These are phyloP conservation scores for Auricularia auricula-judae DNA, from an alignment of 768 basidiomycete genomes.

Conservation along the genomic window DNA sequence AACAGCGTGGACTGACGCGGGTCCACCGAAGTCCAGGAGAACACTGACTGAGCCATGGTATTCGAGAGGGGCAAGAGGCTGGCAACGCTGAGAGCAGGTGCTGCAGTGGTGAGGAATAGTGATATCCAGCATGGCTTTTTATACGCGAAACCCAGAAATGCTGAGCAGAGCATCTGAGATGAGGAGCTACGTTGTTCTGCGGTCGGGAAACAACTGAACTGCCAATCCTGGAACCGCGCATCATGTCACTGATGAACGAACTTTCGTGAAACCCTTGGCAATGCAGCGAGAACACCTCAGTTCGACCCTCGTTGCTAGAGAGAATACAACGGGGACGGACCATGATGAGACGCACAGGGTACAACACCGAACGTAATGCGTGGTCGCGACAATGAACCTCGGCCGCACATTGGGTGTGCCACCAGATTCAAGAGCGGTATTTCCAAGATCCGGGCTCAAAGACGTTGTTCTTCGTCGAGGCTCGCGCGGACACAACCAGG, in stretches of 20 bases:
- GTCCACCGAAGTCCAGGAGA: slow-evolving; percentile 83
- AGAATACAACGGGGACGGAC: background rate
- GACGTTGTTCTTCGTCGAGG: background rate
- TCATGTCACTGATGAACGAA: background rate
- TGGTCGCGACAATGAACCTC: background rate
- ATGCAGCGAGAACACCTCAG: background rate
- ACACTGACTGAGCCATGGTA: slow-evolving; percentile 23
- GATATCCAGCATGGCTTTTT: background rate
- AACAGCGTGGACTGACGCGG: slow-evolving; percentile 76
- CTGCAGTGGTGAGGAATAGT: background rate
- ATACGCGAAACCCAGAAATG: background rate
- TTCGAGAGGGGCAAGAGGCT: background rate
- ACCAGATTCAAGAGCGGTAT: background rate
- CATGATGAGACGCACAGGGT: background rate
- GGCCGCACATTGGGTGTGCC: background rate
- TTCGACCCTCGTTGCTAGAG: background rate
- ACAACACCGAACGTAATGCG: background rate
- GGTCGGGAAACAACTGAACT: background rate
- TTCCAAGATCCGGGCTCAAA: background rate
- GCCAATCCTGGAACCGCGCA: background rate
- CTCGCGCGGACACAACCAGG: background rate
- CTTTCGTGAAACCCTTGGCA: background rate
- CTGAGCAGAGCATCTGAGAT: slow-evolving; percentile 6
- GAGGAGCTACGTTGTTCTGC: slow-evolving; percentile 1
- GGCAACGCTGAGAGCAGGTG: slow-evolving; percentile 5